Evolutionary conservation across 805 yeast species (phyloP).

Genomic region (Brettanomyces anomalus): DNA sequence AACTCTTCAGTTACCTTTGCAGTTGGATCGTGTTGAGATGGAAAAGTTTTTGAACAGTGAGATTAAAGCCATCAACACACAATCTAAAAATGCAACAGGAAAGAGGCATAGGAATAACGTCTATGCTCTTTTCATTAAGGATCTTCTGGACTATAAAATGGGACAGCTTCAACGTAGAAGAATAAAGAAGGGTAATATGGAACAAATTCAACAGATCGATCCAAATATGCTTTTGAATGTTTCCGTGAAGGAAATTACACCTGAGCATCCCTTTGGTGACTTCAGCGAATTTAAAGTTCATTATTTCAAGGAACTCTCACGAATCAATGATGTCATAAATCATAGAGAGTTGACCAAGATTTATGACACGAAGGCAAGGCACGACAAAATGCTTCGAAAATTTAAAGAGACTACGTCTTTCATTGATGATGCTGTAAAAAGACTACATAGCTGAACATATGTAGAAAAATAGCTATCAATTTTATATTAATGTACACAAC

Average conservation of each 20-base stretch:
- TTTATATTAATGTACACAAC: not conserved
- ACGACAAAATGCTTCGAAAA: not conserved
- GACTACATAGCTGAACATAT: not conserved
- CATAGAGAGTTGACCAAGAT: slow-evolving; percentile 4
- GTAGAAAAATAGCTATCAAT: not conserved
- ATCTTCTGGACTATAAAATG: slow-evolving; percentile 14
- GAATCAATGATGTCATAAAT: slow-evolving; percentile 8
- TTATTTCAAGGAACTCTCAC: slow-evolving; percentile 11
- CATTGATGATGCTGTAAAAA: slow-evolving; percentile 1
- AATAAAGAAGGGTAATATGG: slow-evolving; percentile 18
- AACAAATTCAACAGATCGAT: slow-evolving; percentile 10
- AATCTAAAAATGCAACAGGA: slow-evolving; percentile 16
- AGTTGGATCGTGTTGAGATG: slow-evolving; percentile 11
- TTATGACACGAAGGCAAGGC: not conserved
- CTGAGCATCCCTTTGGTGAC: not conserved
- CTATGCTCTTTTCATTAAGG: slow-evolving; percentile 20
- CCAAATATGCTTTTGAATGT: slow-evolving; percentile 5
- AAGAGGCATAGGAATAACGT: slow-evolving; percentile 19
- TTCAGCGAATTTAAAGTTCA: slow-evolving; percentile 15
- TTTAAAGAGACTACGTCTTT: slow-evolving; percentile 2
- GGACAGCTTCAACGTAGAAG: slow-evolving; percentile 14
- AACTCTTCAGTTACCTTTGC: slow-evolving; percentile 12
- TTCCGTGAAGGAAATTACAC: not conserved
- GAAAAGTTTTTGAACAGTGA: slow-evolving; percentile 17
- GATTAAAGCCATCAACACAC: slow-evolving; percentile 15